Conservation (phyloP, 2,329 filamentous ascomycete species). For the Tolypocladium paradoxum region DNA sequence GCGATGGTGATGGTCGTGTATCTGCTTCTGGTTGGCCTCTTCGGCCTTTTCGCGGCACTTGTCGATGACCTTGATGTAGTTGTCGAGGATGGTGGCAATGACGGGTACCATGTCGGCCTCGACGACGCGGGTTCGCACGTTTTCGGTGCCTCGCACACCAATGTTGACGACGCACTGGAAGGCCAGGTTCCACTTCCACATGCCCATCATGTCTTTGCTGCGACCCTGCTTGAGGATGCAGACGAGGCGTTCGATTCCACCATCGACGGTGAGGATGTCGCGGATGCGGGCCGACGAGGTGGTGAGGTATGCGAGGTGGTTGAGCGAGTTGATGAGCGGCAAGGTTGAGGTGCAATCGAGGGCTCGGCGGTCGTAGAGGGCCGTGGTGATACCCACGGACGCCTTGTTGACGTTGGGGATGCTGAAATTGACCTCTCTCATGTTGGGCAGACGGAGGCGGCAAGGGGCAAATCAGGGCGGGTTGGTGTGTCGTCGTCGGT, state of each 20-base stretch:
- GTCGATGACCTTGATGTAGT: conserved; percentile 94
- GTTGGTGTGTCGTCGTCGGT: neutral
- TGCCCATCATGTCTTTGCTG: conserved; percentile 98
- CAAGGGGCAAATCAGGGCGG: neutral
- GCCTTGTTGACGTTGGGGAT: conserved; percentile 99
- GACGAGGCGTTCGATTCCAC: conserved; percentile 89
- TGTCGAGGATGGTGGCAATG: conserved; percentile 94
- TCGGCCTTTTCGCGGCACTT: conserved; percentile 82
- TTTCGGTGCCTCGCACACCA: conserved; percentile 88
- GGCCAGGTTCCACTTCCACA: conserved; percentile 99
- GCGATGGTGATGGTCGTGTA: conserved; percentile 39
- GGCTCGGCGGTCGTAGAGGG: conserved; percentile 91
- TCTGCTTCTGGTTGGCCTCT: conserved; percentile 64
- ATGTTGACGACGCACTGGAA: conserved; percentile 99
- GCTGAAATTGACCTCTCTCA: conserved; percentile 99
- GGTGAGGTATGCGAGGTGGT: conserved; percentile 95
- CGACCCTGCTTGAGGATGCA: conserved; percentile 96
- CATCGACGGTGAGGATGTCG: conserved; percentile 97
- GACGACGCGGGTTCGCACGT: conserved; percentile 86
- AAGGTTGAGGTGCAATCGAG: conserved; percentile 97
- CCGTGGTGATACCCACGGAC: conserved; percentile 95
- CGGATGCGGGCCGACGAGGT: conserved; percentile 95
- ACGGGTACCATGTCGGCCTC: conserved; percentile 99
- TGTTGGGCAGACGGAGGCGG: conserved; percentile 40
- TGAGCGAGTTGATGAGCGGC: conserved; percentile 96